These are phyloP conservation scores for Fagopyrum homotropicum DNA, from an alignment of 148 eudicot genomes.

Conservation along the genomic window DNA sequence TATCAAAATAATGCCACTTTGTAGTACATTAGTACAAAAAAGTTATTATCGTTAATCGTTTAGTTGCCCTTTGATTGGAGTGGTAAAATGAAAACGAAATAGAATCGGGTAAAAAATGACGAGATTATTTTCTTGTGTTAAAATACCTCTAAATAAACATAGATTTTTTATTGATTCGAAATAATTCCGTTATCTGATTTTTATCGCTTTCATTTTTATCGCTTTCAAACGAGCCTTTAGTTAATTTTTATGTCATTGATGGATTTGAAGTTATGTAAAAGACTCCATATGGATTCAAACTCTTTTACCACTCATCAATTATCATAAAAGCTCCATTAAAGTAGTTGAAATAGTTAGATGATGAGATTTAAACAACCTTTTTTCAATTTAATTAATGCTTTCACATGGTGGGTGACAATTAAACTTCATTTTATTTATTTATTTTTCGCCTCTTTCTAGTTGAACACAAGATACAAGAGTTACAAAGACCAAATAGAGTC, in stretches of 20 bases:
- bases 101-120: too few relatives aligned
- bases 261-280: not conserved
- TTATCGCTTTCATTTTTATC: not conserved
- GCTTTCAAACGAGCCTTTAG: too few relatives aligned
- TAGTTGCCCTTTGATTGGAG: too few relatives aligned
- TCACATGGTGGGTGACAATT: slow-evolving; percentile 43
- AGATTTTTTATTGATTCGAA: too few relatives aligned
- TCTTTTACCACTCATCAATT: not conserved
- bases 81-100: too few relatives aligned
- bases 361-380: slow-evolving; percentile 23
- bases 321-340: not conserved
- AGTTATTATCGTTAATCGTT: too few relatives aligned
- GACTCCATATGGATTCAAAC: not conserved
- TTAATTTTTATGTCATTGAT: too few relatives aligned
- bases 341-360: slow-evolving; percentile 44
- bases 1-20: too few relatives aligned
- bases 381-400: slow-evolving; percentile 36
- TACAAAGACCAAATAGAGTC: slow-evolving; percentile 82
- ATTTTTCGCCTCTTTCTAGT: slow-evolving; percentile 21
- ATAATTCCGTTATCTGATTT: too few relatives aligned
- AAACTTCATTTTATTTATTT: not conserved
- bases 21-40: too few relatives aligned
- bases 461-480: slow-evolving; percentile 83
- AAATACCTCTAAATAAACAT: too few relatives aligned
- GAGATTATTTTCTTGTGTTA: too few relatives aligned